phyloP scores from a whole-genome alignment of 1,139 yeast species.

The Zygotorulaspora mrakii region DNA sequence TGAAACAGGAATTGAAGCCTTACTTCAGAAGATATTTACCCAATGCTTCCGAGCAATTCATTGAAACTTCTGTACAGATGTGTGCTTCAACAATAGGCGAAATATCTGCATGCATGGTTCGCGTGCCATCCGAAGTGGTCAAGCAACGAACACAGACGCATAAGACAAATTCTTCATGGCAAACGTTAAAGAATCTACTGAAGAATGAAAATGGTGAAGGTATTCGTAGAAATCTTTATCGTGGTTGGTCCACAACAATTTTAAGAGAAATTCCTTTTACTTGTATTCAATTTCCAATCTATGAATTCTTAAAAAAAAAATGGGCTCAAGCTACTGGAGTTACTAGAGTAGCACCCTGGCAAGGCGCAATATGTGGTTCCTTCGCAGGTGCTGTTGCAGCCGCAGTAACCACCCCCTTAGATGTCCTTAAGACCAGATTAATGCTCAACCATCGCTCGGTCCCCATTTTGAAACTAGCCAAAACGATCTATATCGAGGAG shows the following conservation, averaged over 20 bases:
- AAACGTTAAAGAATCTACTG: conserved; percentile 60
- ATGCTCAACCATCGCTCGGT: conserved; percentile 65
- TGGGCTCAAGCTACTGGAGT: conserved; percentile 45
- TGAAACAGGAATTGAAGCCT: conserved; percentile 56
- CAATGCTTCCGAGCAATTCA: conserved; percentile 35
- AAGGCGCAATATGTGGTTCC: conserved; percentile 93
- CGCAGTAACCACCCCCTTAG: conserved; percentile 88
- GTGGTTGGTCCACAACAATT: conserved; percentile 92
- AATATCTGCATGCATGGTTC: conserved; percentile 82
- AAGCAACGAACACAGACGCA: conserved; percentile 90
- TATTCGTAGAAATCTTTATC: conserved; percentile 66
- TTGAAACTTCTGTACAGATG: conserved; percentile 65
- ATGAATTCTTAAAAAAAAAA: conserved; percentile 68
- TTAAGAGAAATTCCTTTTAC: conserved; percentile 96
- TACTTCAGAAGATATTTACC: conserved; percentile 32
- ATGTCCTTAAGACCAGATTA: conserved; percentile 84
- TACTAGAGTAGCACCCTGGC: conserved; percentile 49
- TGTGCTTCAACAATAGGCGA: conserved; percentile 85
- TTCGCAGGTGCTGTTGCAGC: conserved; percentile 95
- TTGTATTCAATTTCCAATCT: conserved; percentile 87
- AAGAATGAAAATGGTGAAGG: conserved; percentile 72
- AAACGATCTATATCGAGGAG: conserved; percentile 53
- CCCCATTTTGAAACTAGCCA: conserved; percentile 46
- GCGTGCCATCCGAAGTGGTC: conserved; percentile 96
- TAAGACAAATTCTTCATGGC: conserved; percentile 52